Base-by-base conservation (phyloP, 2,329 filamentous ascomycete species). In the Epichloe glyceriae region DNA sequence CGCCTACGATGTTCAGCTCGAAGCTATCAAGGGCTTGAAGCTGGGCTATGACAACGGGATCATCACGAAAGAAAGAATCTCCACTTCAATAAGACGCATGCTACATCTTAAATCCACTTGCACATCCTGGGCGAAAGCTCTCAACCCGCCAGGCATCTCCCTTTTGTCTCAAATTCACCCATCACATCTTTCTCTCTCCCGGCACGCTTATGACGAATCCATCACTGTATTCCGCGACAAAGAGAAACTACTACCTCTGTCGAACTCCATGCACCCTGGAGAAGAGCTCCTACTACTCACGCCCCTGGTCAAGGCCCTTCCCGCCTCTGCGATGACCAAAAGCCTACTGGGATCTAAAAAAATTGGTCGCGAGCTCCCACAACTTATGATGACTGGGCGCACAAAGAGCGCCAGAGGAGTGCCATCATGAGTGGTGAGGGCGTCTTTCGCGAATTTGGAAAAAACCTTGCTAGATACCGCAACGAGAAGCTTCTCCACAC, bases 191-290 rank as follows among this genome's bases (percentile, higher is more conserved):
- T 79, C 79, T 5, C 74, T 97, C 5, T 95, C 91, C 0, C 86
- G 82, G 0, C 84, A 80, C 62, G 89, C 89, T 2, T 98, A 97
- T 65, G 90, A 95, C 61, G 84, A 82, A 57, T 96, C 91, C 1
- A 95, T 97, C 53, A 93, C 90, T 0, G 85, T 98, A 22, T 88
- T 97, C 46, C 78, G 90, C 52, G 91, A 98, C 64, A 91, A 88
- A 64, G 86, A 91, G 54, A 82, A 86, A 53, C 70, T 95, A 2
- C 72, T 98, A 3, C 93, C 93, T 1, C 73, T 97, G 5, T 85
- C 87, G 3, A 84, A 84, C 54, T 84, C 87, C 4, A 77, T 96
- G 62, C 84, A 91, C 46, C 79, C 85, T 19, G 86, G 88, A 51
- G 90, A 96, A 62, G 91, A 96, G 63, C 68, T 97, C n/a, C 74